These are phyloP conservation scores for Fusarium neocosmosporiellum DNA, from an alignment of 2,329 filamentous ascomycete genomes.

Conservation along the genomic window DNA sequence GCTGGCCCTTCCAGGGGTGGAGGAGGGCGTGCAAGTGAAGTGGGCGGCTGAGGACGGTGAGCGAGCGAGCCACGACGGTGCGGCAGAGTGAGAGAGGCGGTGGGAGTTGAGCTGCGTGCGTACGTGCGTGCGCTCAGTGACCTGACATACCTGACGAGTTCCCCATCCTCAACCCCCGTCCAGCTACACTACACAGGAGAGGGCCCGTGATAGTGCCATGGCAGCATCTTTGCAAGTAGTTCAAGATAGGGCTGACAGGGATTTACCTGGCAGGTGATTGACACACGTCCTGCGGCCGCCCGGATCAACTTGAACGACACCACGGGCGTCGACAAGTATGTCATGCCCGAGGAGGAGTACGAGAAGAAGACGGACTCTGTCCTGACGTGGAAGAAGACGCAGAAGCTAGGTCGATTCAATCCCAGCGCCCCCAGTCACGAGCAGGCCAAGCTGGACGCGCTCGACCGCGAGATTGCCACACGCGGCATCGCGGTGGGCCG, in stretches of 20 bases:
- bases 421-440: conserved; percentile 81
- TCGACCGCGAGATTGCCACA: conserved; percentile 75
- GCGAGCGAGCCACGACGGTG: conserved; percentile 7
- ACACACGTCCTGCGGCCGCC: conserved; percentile 80
- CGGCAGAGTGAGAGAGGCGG: conserved; percentile 32
- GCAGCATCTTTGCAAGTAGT: conserved; percentile 27
- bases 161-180: conserved; percentile 25
- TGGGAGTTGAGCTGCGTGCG: conserved; percentile 23
- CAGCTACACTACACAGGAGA: conserved; percentile 5
- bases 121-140: not conserved
- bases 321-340: conserved; percentile 86
- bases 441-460: conserved; percentile 75
- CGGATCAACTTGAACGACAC: conserved; percentile 86
- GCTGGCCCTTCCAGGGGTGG: conserved; percentile 19
- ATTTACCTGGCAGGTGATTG: conserved; percentile 70
- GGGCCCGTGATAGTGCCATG: conserved; percentile 18
- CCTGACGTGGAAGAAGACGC: conserved; percentile 93
- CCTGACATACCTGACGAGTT: conserved; percentile 6
- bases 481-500: conserved; percentile 74
- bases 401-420: conserved; percentile 96
- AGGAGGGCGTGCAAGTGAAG: conserved; percentile 12
- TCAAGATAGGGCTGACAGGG: conserved; percentile 46
- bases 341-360: conserved; percentile 88
- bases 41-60: conserved; percentile 11
- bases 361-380: conserved; percentile 88